These are phyloP conservation scores for Xanthoconium separans DNA, from an alignment of 1,284 basidiomycete species.

Conservation along the genomic window DNA sequence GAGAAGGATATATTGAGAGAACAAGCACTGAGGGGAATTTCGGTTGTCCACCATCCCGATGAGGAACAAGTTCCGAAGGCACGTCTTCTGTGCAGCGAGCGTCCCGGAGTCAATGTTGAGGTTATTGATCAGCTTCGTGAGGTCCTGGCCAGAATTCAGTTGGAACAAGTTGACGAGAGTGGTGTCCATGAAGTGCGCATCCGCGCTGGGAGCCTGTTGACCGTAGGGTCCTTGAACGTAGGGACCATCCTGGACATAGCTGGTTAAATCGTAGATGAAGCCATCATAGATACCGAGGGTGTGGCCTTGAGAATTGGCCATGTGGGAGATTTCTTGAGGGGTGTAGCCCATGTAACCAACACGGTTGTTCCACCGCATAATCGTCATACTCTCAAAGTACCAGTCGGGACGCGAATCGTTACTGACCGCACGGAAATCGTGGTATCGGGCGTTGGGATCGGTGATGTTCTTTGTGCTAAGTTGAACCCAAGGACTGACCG, in stretches of 20 bases:
- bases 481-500: slow-evolving; percentile 82
- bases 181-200: slow-evolving; percentile 79
- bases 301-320: slow-evolving; percentile 57
- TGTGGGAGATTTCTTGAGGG: slow-evolving; percentile 71
- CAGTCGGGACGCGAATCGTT: slow-evolving; percentile 94
- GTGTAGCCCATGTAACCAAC: slow-evolving; percentile 91
- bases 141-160: slow-evolving; percentile 78
- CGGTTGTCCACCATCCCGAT: slow-evolving; percentile 92
- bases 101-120: slow-evolving; percentile 67
- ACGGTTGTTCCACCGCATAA: slow-evolving; percentile 86
- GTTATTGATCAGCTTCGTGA: slow-evolving; percentile 76
- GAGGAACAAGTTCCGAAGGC: slow-evolving; percentile 90
- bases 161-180: slow-evolving; percentile 82
- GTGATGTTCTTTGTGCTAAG: slow-evolving; percentile 81
- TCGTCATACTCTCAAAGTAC: slow-evolving; percentile 93
- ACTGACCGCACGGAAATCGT: slow-evolving; percentile 90
- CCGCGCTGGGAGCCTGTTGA: slow-evolving; percentile 53
- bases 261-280: slow-evolving; percentile 86
- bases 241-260: slow-evolving; percentile 69
- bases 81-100: slow-evolving; percentile 80
- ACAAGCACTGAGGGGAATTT: slow-evolving; percentile 87
- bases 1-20: slow-evolving; percentile 91
- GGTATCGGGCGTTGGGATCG: slow-evolving; percentile 83
- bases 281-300: slow-evolving; percentile 83
- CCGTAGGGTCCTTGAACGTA: slow-evolving; percentile 61